Conservation (phyloP, 2,329 filamentous ascomycete species). For the Fusarium dimerum region DNA sequence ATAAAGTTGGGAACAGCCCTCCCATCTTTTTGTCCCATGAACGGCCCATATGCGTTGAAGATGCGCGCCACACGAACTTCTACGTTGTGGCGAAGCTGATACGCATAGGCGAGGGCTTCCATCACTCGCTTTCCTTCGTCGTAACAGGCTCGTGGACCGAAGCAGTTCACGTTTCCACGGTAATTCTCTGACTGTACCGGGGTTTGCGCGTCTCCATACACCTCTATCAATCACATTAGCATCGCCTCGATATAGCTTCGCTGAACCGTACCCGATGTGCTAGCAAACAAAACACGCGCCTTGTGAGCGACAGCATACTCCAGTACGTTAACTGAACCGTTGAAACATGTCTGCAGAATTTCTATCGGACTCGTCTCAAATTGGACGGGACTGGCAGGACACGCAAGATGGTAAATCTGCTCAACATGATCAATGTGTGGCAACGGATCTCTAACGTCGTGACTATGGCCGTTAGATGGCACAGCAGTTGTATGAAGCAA, state of each 20-base stretch:
- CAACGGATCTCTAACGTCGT: conserved; percentile 18
- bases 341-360: conserved; percentile 23
- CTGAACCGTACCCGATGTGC: conserved; percentile 13
- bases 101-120: conserved; percentile 38
- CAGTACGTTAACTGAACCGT: conserved; percentile 14
- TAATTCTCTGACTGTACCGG: conserved; percentile 29
- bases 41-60: conserved; percentile 21
- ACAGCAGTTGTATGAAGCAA: no score
- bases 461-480: neutral
- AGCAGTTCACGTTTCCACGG: conserved; percentile 43
- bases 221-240: neutral
- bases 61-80: conserved; percentile 25
- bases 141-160: conserved; percentile 42
- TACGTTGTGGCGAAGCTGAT: conserved; percentile 19
- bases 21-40: conserved; percentile 13
- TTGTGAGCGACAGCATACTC: conserved; percentile 20
- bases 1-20: conserved; percentile 23
- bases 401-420: conserved; percentile 22
- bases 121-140: conserved; percentile 43
- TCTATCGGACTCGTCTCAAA: conserved; percentile 20
- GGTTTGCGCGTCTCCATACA: conserved; percentile 17
- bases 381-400: conserved; percentile 18
- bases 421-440: conserved; percentile 14
- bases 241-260: accelerated
- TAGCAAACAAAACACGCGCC: conserved; percentile 14